Percentiles rank a stretch among this genome's conserved stretches.
phyloP scores from a whole-genome alignment of 768 basidiomycete genomes.

The Mycena capillaripes region DNA sequence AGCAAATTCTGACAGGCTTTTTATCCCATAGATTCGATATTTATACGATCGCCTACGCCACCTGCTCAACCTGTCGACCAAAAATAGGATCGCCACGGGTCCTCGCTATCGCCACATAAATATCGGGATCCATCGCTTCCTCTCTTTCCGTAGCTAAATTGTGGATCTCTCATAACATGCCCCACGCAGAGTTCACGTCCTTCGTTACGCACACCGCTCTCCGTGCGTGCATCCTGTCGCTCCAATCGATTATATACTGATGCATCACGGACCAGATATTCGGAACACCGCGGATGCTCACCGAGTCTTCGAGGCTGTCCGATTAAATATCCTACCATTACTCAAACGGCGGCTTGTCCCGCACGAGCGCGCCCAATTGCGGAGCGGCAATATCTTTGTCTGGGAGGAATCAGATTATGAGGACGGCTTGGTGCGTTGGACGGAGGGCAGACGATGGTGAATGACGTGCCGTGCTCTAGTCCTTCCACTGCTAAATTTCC shows the following conservation, averaged over 20 bases:
- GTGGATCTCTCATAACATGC: neutral
- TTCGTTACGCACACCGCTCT: constrained; percentile 42
- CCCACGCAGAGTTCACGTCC: constrained; percentile 2
- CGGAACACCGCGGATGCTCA: constrained; percentile 73
- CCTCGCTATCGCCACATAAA: neutral
- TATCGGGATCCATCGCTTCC: neutral
- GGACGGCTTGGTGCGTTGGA: constrained; percentile 67
- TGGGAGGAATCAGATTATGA: constrained; percentile 78
- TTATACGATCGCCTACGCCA: neutral
- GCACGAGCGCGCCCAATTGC: constrained; percentile 65
- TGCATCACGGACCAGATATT: constrained; percentile 56
- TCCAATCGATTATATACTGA: neutral
- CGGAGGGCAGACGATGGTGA: constrained; percentile 74
- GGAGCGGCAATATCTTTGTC: constrained; percentile 72
- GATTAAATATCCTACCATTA: constrained; percentile 66
- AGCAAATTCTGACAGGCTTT: neutral
- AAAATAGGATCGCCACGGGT: neutral
- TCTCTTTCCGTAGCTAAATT: neutral
- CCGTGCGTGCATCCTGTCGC: constrained; percentile 24
- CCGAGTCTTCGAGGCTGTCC: constrained; percentile 70
- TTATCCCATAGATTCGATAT: neutral
- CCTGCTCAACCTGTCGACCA: neutral
- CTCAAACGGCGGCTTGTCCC: constrained; percentile 65
- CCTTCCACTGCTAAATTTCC: neutral
- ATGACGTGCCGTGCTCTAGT: neutral